Evolutionary conservation across 176 grass and related monocot species (phyloP), one percentile per base, ranked within the genome.

Genomic region (Phoenix roebelenii): DNA sequence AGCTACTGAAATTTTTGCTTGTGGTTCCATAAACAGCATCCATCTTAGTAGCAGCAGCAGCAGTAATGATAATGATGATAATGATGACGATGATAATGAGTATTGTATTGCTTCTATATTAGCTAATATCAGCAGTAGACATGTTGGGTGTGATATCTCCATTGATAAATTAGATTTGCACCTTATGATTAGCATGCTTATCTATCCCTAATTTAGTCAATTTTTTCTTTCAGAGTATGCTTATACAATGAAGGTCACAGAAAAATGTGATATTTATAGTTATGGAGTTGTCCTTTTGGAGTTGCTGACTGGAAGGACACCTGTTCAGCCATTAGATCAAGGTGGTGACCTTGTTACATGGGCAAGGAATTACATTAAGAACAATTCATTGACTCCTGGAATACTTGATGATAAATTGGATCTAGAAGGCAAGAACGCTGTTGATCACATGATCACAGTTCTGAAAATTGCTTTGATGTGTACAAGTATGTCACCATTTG

Each of bases 181-280:
- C 7, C 35, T 44, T 44, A 9, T 44, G 35, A 44, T 44, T 44
- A 14, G 35, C 35, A 44, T 14, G 35, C 14, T 44, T 44, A 44
- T 3, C 35, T 44, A 44, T 44, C 35, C 35, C 10, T 44, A 44
- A 39, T 39, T 7, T 44, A 44, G 35, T 44, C 35, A 44, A 44
- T 12, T 9, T 44, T 44, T 44, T 63, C 51, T 19, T 20, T 56
- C 81, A 98, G 94, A 98, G 69, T 98, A 98, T 77, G 94, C 94
- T 49, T 98, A 98, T 72, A 98, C 94, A 44, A 98, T 98, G 94
- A 93, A 98, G 79, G 88, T 98, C 23, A 98, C 88, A 7, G 94
- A 98, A 76, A 98, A 86, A 80, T 74, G 79, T 9, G 94, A 98
- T 50, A 89, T 83, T 73, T 98, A 98, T 68, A 98, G 94, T 24